Evolutionary conservation across 768 basidiomycete genomes (phyloP).

Genomic region (Crassisporium funariophilum): DNA sequence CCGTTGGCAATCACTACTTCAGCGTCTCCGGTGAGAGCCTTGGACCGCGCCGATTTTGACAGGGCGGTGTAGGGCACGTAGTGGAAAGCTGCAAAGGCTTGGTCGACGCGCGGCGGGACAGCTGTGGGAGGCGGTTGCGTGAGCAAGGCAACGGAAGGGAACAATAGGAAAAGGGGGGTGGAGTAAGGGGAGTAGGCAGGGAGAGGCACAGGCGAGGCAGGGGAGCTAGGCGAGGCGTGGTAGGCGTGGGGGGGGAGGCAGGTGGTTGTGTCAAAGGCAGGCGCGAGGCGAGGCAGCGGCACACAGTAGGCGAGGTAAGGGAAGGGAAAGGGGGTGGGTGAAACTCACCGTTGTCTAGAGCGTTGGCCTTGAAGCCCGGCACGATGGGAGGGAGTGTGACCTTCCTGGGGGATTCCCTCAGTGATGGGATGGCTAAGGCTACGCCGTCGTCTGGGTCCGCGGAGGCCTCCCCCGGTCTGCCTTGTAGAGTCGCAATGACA

Average conservation of each 20-base stretch:
- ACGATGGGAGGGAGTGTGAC: constrained; percentile 3
- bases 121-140: constrained; percentile 11
- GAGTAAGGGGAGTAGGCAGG: neutral
- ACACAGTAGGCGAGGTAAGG: too few species aligned
- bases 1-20: constrained; percentile 13
- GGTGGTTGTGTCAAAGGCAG: too few species aligned
- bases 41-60: constrained; percentile 7
- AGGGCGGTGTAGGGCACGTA: constrained; percentile 28
- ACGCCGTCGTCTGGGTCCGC: too few species aligned
- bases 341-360: constrained; percentile 20
- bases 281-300: too few species aligned
- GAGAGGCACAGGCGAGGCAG: neutral
- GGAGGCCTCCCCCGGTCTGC: too few species aligned
- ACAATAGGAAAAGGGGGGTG: neutral
- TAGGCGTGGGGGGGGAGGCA: too few species aligned
- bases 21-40: constrained; percentile 18
- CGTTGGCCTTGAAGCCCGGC: constrained; percentile 23
- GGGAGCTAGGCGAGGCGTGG: too few species aligned
- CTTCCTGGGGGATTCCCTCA: neutral
- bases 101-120: constrained; percentile 18
- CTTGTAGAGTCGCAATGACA: too few species aligned
- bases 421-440: neutral
- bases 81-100: constrained; percentile 13
- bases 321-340: too few species aligned
- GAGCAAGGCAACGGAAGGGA: neutral